A percentile compares a stretch with the other conserved stretches of the same genome.
These are phyloP conservation scores for Craterostigma plantagineum DNA, from an alignment of 257 asterid species.

Conservation along the genomic window DNA sequence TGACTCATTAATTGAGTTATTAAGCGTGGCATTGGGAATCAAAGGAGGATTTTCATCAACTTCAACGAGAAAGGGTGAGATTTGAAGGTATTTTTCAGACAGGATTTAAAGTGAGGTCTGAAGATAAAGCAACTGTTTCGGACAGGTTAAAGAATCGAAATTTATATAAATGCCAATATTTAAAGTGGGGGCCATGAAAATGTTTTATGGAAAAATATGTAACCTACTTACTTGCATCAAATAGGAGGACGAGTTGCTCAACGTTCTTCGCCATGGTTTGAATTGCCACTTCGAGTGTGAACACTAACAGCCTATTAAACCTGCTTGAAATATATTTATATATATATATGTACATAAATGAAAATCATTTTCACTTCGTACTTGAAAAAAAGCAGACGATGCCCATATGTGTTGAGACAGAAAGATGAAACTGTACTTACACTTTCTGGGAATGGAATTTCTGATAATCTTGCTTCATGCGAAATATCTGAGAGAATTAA, in stretches of 20 bases:
- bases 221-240: constrained; percentile 72
- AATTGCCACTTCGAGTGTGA: constrained; percentile 78
- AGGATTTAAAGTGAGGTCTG: neutral
- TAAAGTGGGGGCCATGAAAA: too few relatives aligned
- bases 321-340: constrained; percentile 13
- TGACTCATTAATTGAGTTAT: constrained; percentile 14
- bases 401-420: too few relatives aligned
- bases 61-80: too few relatives aligned
- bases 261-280: constrained; percentile 66
- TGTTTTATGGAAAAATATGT: neutral
- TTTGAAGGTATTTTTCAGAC: too few relatives aligned
- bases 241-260: constrained; percentile 58
- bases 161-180: neutral
- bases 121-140: neutral
- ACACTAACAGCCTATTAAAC: constrained; percentile 57
- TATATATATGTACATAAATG: constrained; percentile 3
- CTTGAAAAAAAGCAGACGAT: too few relatives aligned
- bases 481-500: constrained; percentile 31
- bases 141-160: neutral
- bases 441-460: constrained; percentile 65
- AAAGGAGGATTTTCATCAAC: constrained; percentile 3
- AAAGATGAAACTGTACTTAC: constrained; percentile 22
- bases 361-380: too few relatives aligned
- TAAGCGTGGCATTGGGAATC: constrained; percentile 62
- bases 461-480: constrained; percentile 89